Evolutionary conservation across 1,139 yeast genomes (phyloP).

Genomic region (Hyphopichia khmerensis): DNA sequence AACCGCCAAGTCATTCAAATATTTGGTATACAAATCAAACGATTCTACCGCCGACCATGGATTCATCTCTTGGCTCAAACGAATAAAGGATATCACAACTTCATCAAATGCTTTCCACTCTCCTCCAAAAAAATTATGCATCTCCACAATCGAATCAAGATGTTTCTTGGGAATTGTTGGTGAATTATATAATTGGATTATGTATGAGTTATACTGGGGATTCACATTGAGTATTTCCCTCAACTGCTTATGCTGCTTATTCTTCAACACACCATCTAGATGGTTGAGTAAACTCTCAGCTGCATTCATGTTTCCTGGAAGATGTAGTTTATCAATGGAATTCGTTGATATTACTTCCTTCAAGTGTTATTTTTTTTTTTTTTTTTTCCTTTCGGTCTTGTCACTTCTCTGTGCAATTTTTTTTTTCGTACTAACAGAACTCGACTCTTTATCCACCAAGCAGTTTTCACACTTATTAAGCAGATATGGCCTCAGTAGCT

Average conservation of each 20-base stretch:
- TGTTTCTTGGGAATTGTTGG: conserved; percentile 7
- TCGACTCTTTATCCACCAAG: neutral
- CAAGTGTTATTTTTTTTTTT: neutral
- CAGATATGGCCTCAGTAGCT: conserved; percentile 1
- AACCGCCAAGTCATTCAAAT: conserved; percentile 52
- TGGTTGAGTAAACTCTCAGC: neutral
- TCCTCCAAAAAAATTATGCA: conserved; percentile 30
- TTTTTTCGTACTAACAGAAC: neutral
- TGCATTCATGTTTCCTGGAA: neutral
- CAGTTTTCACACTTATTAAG: neutral
- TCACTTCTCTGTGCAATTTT: neutral
- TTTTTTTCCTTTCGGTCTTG: neutral
- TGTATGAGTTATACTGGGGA: conserved; percentile 9
- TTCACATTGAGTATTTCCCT: neutral
- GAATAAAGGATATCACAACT: conserved; percentile 50
- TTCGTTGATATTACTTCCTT: too few species aligned
- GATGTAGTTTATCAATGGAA: too few species aligned
- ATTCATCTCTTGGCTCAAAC: conserved; percentile 53
- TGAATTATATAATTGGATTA: conserved; percentile 10
- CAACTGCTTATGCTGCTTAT: neutral
- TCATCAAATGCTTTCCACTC: conserved; percentile 55
- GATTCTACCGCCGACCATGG: conserved; percentile 58
- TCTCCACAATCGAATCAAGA: conserved; percentile 26
- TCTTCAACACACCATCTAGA: neutral
- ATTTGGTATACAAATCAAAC: conserved; percentile 57